These are phyloP conservation scores for Geotrichum europaeum DNA, from an alignment of 1,139 yeast genomes.

Conservation along the genomic window DNA sequence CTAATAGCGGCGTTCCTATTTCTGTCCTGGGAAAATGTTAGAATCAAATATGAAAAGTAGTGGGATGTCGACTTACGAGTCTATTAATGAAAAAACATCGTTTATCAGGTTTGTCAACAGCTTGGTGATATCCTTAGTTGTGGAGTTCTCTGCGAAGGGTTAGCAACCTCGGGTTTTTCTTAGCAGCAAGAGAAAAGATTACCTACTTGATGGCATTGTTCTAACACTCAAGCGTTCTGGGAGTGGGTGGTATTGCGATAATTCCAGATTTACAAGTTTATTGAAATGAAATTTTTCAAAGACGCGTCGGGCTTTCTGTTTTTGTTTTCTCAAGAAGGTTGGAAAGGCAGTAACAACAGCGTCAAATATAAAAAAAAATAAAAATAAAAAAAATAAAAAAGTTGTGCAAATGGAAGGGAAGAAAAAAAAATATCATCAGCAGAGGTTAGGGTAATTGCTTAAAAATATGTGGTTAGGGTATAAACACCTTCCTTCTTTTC, in stretches of 20 bases:
- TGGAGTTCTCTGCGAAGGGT: background rate
- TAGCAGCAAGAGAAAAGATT: background rate
- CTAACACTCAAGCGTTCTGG: background rate
- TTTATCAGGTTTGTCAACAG: slow-evolving; percentile 7
- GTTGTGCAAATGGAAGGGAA: background rate
- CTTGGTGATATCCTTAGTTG: slow-evolving; percentile 3
- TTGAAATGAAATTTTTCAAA: background rate
- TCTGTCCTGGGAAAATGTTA: slow-evolving; percentile 12
- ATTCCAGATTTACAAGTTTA: background rate
- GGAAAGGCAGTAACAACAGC: background rate
- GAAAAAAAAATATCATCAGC: background rate
- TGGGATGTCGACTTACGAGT: slow-evolving; percentile 6
- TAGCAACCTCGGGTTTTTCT: background rate
- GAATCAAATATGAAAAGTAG: background rate
- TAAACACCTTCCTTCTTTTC: background rate
- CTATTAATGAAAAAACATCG: slow-evolving; percentile 14
- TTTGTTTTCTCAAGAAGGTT: background rate
- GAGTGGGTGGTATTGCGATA: background rate
- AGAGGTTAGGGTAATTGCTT: background rate
- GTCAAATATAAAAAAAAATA: background rate
- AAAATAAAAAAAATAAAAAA: background rate
- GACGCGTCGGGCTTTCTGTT: background rate
- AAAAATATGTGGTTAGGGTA: slow-evolving; percentile 6
- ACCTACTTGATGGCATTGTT: background rate
- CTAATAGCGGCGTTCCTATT: slow-evolving; percentile 9